A percentile compares a stretch with the other conserved stretches of the same genome.
These are phyloP conservation scores for Stemphylium vesicarium DNA, from an alignment of 2,329 filamentous ascomycete genomes.

Conservation along the genomic window DNA sequence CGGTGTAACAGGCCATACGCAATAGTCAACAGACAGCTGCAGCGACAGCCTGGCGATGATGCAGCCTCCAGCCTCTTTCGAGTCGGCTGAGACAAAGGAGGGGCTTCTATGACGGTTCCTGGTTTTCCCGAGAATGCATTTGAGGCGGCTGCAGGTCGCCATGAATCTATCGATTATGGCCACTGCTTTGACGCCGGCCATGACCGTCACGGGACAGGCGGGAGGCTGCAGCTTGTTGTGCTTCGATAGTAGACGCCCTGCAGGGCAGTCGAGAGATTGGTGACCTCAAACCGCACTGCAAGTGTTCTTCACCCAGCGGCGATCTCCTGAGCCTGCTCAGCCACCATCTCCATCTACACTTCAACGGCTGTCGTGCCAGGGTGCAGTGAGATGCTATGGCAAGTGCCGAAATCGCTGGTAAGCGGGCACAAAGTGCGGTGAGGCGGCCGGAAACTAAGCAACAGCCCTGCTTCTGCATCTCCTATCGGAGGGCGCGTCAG, in stretches of 20 bases:
- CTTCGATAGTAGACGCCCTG: conserved; percentile 40
- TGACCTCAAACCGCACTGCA: conserved; percentile 38
- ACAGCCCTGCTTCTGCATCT: conserved; percentile 34
- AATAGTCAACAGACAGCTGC: conserved; percentile 24
- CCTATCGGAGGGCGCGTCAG: conserved; percentile 37
- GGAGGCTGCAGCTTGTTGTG: conserved; percentile 47
- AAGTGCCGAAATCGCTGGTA: conserved; percentile 30
- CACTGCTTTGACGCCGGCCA: conserved; percentile 37
- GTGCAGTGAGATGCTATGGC: conserved; percentile 37
- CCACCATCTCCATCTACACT: conserved; percentile 45
- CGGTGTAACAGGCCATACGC: conserved; percentile 38
- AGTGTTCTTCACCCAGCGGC: conserved; percentile 28
- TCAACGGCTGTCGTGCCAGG: conserved; percentile 46
- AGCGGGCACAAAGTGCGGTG: conserved; percentile 27
- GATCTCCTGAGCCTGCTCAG: conserved; percentile 38
- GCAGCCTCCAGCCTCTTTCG: conserved; percentile 23
- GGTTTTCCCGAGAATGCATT: conserved; percentile 36
- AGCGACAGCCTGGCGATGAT: conserved; percentile 23
- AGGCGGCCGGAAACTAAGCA: conserved; percentile 34
- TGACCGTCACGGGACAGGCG: conserved; percentile 42
- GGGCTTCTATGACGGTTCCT: conserved; percentile 32
- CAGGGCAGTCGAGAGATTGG: conserved; percentile 38
- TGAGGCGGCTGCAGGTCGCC: conserved; percentile 45
- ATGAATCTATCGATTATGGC: conserved; percentile 36
- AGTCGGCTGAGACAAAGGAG: conserved; percentile 42